Conservation (phyloP, 2,329 filamentous ascomycete species). For the Westerdykella ornata region DNA sequence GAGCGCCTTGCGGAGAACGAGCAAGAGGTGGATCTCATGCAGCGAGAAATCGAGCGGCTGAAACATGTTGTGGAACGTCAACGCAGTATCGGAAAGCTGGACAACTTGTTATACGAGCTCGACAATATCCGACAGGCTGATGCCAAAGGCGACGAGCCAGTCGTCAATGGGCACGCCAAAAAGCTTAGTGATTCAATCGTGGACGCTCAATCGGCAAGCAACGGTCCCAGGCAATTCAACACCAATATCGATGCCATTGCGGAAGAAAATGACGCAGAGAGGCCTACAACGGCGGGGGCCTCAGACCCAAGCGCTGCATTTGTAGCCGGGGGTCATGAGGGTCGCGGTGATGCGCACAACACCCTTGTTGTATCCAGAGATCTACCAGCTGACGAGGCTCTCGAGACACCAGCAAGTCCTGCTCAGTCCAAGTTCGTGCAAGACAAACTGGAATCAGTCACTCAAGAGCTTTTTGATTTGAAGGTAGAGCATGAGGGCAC, state of each 20-base stretch:
- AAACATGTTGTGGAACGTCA: constrained; percentile 95
- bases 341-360: constrained; percentile 9
- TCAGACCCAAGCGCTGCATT: constrained; percentile 5
- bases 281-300: constrained; percentile 24
- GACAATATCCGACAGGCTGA: constrained; percentile 52
- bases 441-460: constrained; percentile 87
- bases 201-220: constrained; percentile 23
- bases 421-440: constrained; percentile 80
- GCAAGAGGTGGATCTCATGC: constrained; percentile 93
- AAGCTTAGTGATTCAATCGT: constrained; percentile 28
- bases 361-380: constrained; percentile 12
- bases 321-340: constrained; percentile 10
- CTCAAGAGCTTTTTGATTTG: constrained; percentile 84
- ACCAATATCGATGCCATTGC: constrained; percentile 32
- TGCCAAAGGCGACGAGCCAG: constrained; percentile 23
- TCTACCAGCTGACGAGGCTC: constrained; percentile 14
- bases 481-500: constrained; percentile 85
- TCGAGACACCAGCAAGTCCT: constrained; percentile 56
- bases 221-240: constrained; percentile 26
- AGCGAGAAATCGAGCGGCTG: constrained; percentile 86
- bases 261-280: constrained; percentile 31
- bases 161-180: constrained; percentile 33
- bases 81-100: constrained; percentile 86
- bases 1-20: constrained; percentile 93
- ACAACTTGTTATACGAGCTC: constrained; percentile 84